Conservation (phyloP, 805 yeast genomes). For the Candida orba region DNA sequence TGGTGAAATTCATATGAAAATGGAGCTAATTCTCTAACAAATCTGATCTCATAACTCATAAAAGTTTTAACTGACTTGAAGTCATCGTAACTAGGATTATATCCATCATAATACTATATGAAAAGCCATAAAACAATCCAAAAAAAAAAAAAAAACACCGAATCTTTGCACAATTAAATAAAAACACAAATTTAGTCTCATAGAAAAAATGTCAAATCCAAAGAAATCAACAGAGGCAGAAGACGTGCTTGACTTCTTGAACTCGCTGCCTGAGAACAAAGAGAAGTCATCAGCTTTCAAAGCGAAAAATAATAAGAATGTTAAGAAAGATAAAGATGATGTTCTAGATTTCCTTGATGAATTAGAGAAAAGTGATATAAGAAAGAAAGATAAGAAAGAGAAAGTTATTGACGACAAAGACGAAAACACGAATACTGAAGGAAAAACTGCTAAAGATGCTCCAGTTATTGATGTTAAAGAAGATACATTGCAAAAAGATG, state of each 20-base stretch:
- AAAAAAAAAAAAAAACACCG: not conserved
- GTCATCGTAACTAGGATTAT: too few species aligned
- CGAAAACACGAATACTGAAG: slow-evolving; percentile 4
- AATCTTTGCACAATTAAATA: too few species aligned
- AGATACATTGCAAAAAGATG: slow-evolving; percentile 1
- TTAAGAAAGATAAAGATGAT: slow-evolving; percentile 26
- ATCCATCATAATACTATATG: too few species aligned
- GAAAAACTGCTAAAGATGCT: slow-evolving; percentile 13
- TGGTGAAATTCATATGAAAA: too few species aligned
- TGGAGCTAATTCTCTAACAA: too few species aligned
- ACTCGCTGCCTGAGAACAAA: slow-evolving; percentile 59
- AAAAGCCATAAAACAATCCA: too few species aligned
- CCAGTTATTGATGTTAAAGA: slow-evolving; percentile 15
- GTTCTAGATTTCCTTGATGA: slow-evolving; percentile 50
- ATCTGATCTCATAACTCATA: too few species aligned
- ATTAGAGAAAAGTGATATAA: slow-evolving; percentile 38
- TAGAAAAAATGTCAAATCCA: slow-evolving; percentile 9
- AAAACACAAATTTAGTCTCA: too few species aligned
- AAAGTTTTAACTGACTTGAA: too few species aligned
- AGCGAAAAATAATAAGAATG: slow-evolving; percentile 34
- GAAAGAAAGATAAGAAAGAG: slow-evolving; percentile 14
- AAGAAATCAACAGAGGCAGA: slow-evolving; percentile 47
- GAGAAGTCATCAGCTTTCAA: slow-evolving; percentile 15
- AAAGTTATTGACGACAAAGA: slow-evolving; percentile 5
- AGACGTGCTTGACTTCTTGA: slow-evolving; percentile 74